Conservation (phyloP, 108 stramenopile genomes). For the Skeletonema marinoi region DNA sequence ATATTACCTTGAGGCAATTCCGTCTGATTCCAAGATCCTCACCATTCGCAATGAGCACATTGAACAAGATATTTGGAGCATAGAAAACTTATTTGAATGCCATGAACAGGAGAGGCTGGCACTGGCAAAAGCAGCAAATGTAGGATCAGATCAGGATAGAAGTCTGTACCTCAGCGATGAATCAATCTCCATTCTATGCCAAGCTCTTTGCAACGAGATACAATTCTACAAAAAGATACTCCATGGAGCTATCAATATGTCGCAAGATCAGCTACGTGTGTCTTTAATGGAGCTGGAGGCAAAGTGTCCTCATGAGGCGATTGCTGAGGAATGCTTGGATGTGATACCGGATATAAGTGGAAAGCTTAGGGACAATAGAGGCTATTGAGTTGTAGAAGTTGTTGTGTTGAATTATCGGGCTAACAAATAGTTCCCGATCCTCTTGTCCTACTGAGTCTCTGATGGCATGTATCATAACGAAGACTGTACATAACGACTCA, state of each 20-base stretch:
- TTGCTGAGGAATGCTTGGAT: not conserved
- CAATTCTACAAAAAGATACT: slow-evolving; percentile 50
- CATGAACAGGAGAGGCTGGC: not conserved
- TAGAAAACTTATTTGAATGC: not conserved
- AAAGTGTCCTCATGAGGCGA: not conserved
- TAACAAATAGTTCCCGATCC: too few species aligned
- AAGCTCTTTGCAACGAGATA: slow-evolving; percentile 49
- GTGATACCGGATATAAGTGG: not conserved
- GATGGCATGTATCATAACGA: too few species aligned
- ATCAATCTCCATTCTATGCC: slow-evolving; percentile 38
- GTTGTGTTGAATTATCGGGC: too few species aligned
- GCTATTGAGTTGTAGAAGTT: not conserved
- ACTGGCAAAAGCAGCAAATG: not conserved
- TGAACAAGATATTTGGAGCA: not conserved
- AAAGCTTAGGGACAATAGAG: not conserved
- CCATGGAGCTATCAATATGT: not conserved
- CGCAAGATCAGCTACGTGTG: not conserved
- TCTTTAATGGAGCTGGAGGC: not conserved
- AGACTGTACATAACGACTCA: too few species aligned
- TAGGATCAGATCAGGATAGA: not conserved
- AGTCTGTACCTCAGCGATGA: slow-evolving; percentile 31
- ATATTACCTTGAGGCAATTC: not conserved
- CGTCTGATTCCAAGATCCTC: not conserved
- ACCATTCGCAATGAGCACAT: not conserved
- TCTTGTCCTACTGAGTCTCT: too few species aligned